Conservation (phyloP, 2,329 filamentous ascomycete species). For the Akanthomyces muscarius region DNA sequence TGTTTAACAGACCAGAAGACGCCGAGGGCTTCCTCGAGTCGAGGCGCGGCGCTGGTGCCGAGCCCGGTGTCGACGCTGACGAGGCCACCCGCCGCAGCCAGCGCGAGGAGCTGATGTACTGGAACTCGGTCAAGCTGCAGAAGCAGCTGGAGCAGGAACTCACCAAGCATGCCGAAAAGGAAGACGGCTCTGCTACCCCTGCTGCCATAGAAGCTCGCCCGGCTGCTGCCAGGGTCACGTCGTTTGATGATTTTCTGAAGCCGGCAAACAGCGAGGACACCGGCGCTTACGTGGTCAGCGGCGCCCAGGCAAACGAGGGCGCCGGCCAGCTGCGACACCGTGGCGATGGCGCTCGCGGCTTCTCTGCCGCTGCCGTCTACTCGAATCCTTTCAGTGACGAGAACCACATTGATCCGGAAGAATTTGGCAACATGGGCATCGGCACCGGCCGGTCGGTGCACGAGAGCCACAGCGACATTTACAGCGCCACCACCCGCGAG, state of each 20-base stretch:
- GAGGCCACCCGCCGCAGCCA: constrained; percentile 58
- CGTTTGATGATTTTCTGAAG: constrained; percentile 58
- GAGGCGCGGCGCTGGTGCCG: constrained; percentile 37
- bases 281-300: constrained; percentile 56
- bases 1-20: constrained; percentile 64
- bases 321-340: constrained; percentile 48
- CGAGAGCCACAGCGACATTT: constrained; percentile 51
- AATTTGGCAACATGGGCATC: constrained; percentile 34
- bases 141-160: constrained; percentile 36
- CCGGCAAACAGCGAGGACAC: constrained; percentile 48
- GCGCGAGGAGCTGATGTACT: constrained; percentile 62
- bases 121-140: constrained; percentile 55
- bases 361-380: constrained; percentile 41
- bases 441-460: constrained; percentile 42
- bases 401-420: constrained; percentile 48
- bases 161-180: constrained; percentile 20
- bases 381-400: constrained; percentile 59
- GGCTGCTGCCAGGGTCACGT: constrained; percentile 32
- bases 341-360: constrained; percentile 42
- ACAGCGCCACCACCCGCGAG: constrained; percentile 51
- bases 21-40: constrained; percentile 60
- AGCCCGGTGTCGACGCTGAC: constrained; percentile 55
- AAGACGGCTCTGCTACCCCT: constrained; percentile 15
- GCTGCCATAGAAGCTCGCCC: constrained; percentile 19
- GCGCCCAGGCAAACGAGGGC: constrained; percentile 43